A percentile compares a stretch with the other conserved stretches of the same genome.
These are phyloP conservation scores for Ephemerocybe angulata DNA, from an alignment of 768 basidiomycete genomes.

Conservation along the genomic window DNA sequence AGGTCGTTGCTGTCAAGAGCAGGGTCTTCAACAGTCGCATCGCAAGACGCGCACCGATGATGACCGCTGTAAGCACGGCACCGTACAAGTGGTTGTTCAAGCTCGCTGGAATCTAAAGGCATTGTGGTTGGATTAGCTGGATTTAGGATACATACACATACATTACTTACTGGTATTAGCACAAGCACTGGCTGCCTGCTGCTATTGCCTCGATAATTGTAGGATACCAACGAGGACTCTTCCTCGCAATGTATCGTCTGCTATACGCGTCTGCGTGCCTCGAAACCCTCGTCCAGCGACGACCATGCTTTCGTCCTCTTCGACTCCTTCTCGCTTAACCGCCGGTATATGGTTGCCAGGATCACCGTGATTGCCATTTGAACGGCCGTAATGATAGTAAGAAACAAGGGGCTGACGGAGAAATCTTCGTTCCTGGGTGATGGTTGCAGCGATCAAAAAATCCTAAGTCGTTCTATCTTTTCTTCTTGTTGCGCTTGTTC, in stretches of 20 bases:
- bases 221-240: no score
- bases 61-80: slow-evolving; percentile 5
- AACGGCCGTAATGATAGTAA: no score
- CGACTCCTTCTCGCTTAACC: no score
- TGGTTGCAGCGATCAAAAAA: neutral
- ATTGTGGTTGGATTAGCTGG: neutral
- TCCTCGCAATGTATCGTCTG: no score
- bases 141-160: no score
- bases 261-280: no score
- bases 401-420: no score
- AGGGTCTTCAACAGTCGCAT: neutral
- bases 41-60: neutral
- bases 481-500: neutral
- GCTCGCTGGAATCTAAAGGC: neutral
- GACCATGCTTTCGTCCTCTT: no score
- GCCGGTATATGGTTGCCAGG: no score
- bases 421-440: neutral
- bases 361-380: no score
- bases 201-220: neutral
- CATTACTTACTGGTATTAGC: neutral
- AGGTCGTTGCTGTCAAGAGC: slow-evolving; percentile 1
- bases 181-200: neutral
- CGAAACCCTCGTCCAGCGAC: no score
- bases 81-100: slow-evolving; percentile 13
- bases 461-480: no score